These are phyloP conservation scores for Nicotiana rustica DNA, from an alignment of 305 asterid genomes.

Conservation along the genomic window DNA sequence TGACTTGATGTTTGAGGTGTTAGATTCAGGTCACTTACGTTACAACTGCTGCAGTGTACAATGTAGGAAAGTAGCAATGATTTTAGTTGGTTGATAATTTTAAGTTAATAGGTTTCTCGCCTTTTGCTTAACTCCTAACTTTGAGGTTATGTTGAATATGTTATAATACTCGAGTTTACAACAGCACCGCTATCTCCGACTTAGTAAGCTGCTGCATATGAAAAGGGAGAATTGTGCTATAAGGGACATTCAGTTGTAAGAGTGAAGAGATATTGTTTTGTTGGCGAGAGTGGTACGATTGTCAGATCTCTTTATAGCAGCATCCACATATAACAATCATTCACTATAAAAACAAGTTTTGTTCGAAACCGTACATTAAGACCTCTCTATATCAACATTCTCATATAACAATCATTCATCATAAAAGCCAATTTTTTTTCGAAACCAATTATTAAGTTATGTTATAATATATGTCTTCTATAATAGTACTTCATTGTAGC, in stretches of 20 bases:
- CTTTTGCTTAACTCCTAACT: constrained; percentile 11
- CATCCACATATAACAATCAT: too few relatives aligned
- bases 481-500: too few relatives aligned
- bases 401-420: too few relatives aligned
- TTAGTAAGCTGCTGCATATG: neutral
- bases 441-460: too few relatives aligned
- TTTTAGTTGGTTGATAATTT: constrained; percentile 40
- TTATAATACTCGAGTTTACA: neutral
- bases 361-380: too few relatives aligned
- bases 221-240: neutral
- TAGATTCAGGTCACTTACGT: constrained; percentile 38
- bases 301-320: too few relatives aligned
- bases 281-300: too few relatives aligned
- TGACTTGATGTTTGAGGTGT: constrained; percentile 41
- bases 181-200: neutral
- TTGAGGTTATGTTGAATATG: neutral
- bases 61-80: constrained; percentile 42
- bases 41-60: constrained; percentile 40
- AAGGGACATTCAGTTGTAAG: neutral
- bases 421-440: too few relatives aligned
- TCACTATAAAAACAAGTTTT: too few relatives aligned
- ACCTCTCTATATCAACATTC: too few relatives aligned
- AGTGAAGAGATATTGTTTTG: too few relatives aligned
- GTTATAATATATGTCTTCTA: too few relatives aligned
- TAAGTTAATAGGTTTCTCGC: constrained; percentile 29